Evolutionary conservation across 2,329 filamentous ascomycete genomes (phyloP).

Genomic region (Ambrosiella xylebori): DNA sequence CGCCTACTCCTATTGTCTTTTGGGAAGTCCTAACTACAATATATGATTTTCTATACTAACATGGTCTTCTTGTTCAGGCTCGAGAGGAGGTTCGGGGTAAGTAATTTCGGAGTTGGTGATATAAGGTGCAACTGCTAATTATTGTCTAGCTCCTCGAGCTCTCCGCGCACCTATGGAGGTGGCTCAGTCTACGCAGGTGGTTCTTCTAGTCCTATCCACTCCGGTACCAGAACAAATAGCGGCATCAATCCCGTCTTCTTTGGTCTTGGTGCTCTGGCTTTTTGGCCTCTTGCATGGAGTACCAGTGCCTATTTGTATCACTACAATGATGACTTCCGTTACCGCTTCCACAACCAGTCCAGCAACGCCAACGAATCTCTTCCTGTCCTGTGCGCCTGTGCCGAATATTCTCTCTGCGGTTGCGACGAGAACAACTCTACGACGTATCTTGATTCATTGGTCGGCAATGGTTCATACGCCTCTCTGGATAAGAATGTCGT

Average conservation of each 20-base stretch:
- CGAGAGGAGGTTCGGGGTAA: background rate
- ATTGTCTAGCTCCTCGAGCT: constrained; percentile 32
- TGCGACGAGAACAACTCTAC: constrained; percentile 53
- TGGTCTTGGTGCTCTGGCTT: constrained; percentile 29
- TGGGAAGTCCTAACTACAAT: background rate
- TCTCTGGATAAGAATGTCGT: constrained; percentile 45
- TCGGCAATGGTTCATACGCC: constrained; percentile 47
- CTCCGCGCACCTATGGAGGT: constrained; percentile 39
- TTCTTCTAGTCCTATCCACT: constrained; percentile 38
- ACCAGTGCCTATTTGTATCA: constrained; percentile 46
- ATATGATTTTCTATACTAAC: background rate
- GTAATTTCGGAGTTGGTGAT: background rate
- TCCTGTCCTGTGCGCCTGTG: constrained; percentile 32
- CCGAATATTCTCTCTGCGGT: constrained; percentile 33
- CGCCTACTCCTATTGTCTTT: background rate
- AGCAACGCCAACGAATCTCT: constrained; percentile 24
- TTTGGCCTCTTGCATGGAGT: constrained; percentile 50
- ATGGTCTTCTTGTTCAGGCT: background rate
- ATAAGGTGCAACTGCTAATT: background rate
- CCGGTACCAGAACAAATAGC: constrained; percentile 32
- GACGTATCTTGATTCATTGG: constrained; percentile 41
- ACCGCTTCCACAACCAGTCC: constrained; percentile 32
- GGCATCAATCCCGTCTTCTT: constrained; percentile 38
- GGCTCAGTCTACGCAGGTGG: constrained; percentile 53
- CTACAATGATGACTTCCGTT: constrained; percentile 29